These are phyloP conservation scores for Chromera velia DNA, from an alignment of 73 alveolate genomes.

Conservation along the genomic window DNA sequence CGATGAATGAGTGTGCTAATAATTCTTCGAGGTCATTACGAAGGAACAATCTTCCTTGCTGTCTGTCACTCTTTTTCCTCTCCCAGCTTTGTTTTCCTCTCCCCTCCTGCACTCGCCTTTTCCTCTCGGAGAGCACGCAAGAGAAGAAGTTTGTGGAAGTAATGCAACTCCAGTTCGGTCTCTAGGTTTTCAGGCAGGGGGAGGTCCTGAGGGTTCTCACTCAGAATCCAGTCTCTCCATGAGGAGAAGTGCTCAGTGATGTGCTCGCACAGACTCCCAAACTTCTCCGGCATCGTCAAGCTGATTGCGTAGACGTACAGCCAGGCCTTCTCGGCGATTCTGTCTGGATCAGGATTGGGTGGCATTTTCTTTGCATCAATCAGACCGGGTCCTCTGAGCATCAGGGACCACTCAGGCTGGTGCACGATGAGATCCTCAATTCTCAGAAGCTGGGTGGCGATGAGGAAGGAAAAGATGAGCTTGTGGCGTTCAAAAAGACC, in stretches of 20 bases:
- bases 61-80: not conserved
- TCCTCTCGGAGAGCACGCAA: slow-evolving; percentile 15
- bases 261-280: slow-evolving; percentile 54
- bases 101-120: not conserved
- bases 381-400: slow-evolving; percentile 54
- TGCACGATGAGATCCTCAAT: slow-evolving; percentile 60
- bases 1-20: not conserved
- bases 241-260: slow-evolving; percentile 51
- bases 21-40: not conserved
- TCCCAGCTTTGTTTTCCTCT: not conserved
- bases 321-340: slow-evolving; percentile 52
- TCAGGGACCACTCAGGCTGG: slow-evolving; percentile 74
- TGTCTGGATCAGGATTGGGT: slow-evolving; percentile 47
- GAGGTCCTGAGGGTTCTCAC: slow-evolving; percentile 14
- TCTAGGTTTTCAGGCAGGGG: slow-evolving; percentile 14
- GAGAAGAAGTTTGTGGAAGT: slow-evolving; percentile 50
- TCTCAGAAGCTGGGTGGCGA: slow-evolving; percentile 80
- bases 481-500: slow-evolving; percentile 97
- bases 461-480: slow-evolving; percentile 87
- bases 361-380: slow-evolving; percentile 32
- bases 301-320: slow-evolving; percentile 15
- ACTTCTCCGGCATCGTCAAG: too few relatives aligned
- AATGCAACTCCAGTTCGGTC: slow-evolving; percentile 17
- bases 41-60: not conserved
- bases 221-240: slow-evolving; percentile 60